A percentile compares a stretch with the other conserved stretches of the same genome.
phyloP scores from a whole-genome alignment of 2,329 filamentous ascomycete species.

The Leptodontidium sp. region DNA sequence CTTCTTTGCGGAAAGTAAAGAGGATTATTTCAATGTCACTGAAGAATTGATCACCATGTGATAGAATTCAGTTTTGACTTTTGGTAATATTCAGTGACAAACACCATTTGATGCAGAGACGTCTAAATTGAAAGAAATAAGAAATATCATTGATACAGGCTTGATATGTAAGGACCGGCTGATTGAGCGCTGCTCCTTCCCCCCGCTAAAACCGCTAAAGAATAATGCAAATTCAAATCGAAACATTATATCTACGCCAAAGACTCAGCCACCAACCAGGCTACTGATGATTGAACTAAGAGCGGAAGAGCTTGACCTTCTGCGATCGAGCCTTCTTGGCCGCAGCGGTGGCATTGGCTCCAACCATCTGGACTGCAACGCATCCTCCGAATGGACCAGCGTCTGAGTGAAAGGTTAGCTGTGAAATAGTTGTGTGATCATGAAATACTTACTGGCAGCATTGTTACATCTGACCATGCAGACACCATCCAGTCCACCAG shows the following conservation, averaged over 20 bases:
- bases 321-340: constrained; percentile 20
- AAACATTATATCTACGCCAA: constrained; percentile 5
- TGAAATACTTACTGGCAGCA: constrained; percentile 51
- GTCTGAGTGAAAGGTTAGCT: constrained; percentile 11
- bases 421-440: background rate
- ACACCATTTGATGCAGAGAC: background rate
- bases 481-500: constrained; percentile 65
- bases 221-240: constrained; percentile 15
- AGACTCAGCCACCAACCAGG: constrained; percentile 8
- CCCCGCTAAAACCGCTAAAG: constrained; percentile 14
- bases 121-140: background rate
- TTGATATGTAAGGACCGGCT: constrained; percentile 15
- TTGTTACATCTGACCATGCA: constrained; percentile 72
- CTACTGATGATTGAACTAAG: background rate
- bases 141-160: constrained; percentile 13
- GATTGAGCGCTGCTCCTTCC: constrained; percentile 10
- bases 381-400: constrained; percentile 71
- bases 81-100: background rate
- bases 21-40: background rate
- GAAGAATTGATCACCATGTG: background rate
- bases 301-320: constrained; percentile 2
- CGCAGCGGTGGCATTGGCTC: constrained; percentile 36
- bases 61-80: background rate
- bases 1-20: background rate
- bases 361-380: constrained; percentile 61